Base-by-base conservation (phyloP, 2,329 filamentous ascomycete genomes). In the Colletotrichum higginsianum region DNA sequence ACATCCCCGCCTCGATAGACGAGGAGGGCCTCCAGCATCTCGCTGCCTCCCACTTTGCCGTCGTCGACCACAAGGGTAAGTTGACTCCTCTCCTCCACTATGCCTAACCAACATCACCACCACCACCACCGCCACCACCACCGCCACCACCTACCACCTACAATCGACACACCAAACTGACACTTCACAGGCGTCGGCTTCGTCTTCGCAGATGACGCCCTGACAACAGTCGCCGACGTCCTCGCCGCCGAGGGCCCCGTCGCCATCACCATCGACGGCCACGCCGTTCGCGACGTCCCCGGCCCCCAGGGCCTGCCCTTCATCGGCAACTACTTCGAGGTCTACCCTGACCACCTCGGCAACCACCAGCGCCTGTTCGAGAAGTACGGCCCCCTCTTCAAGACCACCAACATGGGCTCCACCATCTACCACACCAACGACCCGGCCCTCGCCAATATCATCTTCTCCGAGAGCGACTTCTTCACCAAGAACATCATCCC, bases 291-390 rank as follows among this genome's bases (percentile, higher is more conserved):
- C 1, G 80, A 85, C 2, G 78, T 89, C 9, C 88, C 86, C 2
- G 87, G 88, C 0, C 86, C 88, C 5, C 79, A 77, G 21, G 84
- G 82, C 5, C 78, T 86, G 1, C 85, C 86, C 2, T 80, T 84
- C n/a, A 78, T 89, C 3, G 88, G 88, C 23, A 88, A 85, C 74
- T 87, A 84, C 78, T 86, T 86, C 55, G 86, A 89, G 71, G 78
- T 89, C 12, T 90, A 84, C 74, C 88, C 88, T 0, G 88, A 90
- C 73, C 87, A 88, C 70, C 81, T 90, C 1, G 88, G 88, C 3
- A 90, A 90, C 77, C 85, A 88, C 67, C 83, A 88, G 56, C 82
- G 87, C 0, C 79, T 89, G 1, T 89, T 89, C 62, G 83, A 86
- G 1, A 82, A 83, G 47, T 89, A 87, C 70, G 88, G 88, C 0